Conservation (phyloP, 78 protist genomes). For the Acrasis kona region DNA sequence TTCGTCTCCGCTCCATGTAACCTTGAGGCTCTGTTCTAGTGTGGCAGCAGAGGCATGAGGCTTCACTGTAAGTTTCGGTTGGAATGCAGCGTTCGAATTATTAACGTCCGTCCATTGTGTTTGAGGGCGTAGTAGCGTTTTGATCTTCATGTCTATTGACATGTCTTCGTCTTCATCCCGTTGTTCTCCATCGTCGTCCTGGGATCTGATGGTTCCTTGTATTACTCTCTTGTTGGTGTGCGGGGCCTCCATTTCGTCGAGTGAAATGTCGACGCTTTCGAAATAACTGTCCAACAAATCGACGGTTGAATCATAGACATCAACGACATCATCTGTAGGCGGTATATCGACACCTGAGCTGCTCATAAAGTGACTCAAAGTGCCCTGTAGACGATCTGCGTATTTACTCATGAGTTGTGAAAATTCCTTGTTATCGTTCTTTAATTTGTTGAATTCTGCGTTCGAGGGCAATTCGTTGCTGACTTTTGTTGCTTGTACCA, state of each 20-base stretch:
- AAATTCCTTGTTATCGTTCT: neutral
- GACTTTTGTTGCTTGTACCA: neutral
- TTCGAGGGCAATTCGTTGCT: neutral
- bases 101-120: slow-evolving; percentile 15
- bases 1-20: too few relatives aligned
- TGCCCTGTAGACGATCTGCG: too few relatives aligned
- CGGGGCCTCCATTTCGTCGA: neutral
- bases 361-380: too few relatives aligned
- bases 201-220: too few relatives aligned
- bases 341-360: too few relatives aligned
- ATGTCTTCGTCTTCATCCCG: too few relatives aligned
- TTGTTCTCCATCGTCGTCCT: too few relatives aligned
- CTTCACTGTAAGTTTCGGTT: slow-evolving; percentile 50
- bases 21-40: neutral
- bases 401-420: too few relatives aligned
- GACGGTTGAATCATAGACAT: neutral
- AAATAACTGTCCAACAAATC: neutral
- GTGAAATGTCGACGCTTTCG: neutral
- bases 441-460: neutral
- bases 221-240: neutral
- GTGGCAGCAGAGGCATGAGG: slow-evolving; percentile 26
- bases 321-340: neutral
- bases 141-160: too few relatives aligned
- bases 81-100: slow-evolving; percentile 53
- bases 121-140: neutral